A percentile compares a stretch with the other conserved stretches of the same genome.
Conservation (phyloP, 1,284 basidiomycete species). For the Ustanciosporium gigantosporum region DNA sequence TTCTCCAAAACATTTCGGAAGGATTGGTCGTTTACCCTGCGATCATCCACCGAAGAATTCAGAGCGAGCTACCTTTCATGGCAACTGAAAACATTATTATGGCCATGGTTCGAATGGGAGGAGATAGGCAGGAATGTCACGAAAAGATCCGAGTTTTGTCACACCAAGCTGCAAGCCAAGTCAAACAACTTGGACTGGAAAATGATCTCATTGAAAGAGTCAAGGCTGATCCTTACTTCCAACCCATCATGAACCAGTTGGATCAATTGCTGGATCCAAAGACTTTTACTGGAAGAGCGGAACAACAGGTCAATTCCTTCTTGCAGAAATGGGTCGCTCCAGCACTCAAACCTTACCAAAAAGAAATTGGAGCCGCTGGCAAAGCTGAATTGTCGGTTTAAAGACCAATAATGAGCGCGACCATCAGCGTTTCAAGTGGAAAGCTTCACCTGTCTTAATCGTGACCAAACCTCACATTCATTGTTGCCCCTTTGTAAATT, state of each 20-base stretch:
- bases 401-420: too few relatives aligned
- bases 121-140: conserved; percentile 94
- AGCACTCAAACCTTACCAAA: conserved; percentile 72
- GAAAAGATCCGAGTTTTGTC: conserved; percentile 95
- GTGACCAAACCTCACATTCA: too few relatives aligned
- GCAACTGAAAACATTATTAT: conserved; percentile 94
- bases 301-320: conserved; percentile 66
- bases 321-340: conserved; percentile 84
- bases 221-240: conserved; percentile 70
- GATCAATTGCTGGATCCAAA: conserved; percentile 59
- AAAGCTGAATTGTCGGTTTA: conserved; percentile 64
- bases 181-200: conserved; percentile 91
- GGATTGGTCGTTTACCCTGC: conserved; percentile 96
- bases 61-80: conserved; percentile 98
- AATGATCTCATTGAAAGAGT: conserved; percentile 95
- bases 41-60: conserved; percentile 87
- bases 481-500: too few relatives aligned
- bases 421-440: too few relatives aligned
- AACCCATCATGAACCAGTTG: conserved; percentile 65
- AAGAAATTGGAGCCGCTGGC: conserved; percentile 69
- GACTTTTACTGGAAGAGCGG: conserved; percentile 50
- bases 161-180: conserved; percentile 90
- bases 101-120: conserved; percentile 92
- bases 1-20: conserved; percentile 94
- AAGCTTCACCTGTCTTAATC: too few relatives aligned